Evolutionary conservation across 371 early-diverging fungal genomes (phyloP).

Genomic region (Phascolomyces articulosus): DNA sequence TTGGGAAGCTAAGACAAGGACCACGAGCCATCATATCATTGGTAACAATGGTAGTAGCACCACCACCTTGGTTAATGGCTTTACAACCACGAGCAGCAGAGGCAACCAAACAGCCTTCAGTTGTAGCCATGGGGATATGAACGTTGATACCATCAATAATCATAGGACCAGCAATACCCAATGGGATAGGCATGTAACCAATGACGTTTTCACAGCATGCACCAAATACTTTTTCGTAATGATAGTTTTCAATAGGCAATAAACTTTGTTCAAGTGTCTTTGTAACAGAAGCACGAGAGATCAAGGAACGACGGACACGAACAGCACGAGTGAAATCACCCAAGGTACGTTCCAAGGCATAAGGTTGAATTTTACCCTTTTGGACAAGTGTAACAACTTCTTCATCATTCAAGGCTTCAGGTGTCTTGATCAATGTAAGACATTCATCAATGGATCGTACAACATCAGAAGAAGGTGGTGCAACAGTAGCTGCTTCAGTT

Average conservation of each 20-base stretch:
- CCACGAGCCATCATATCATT: constrained; percentile 96
- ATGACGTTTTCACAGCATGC: constrained; percentile 98
- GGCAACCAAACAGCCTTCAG: constrained; percentile 96
- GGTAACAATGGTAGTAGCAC: constrained; percentile 84
- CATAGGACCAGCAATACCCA: constrained; percentile 91
- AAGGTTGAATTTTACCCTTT: constrained; percentile 73
- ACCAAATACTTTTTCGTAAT: constrained; percentile 88
- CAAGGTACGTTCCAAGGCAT: constrained; percentile 85
- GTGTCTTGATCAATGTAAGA: constrained; percentile 54
- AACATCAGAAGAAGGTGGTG: constrained; percentile 22
- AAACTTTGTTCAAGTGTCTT: constrained; percentile 66
- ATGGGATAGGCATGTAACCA: constrained; percentile 93
- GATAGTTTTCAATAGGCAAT: constrained; percentile 83
- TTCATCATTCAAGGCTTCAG: constrained; percentile 61
- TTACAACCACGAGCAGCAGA: constrained; percentile 97
- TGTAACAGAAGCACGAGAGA: constrained; percentile 72
- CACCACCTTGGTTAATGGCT: constrained; percentile 90
- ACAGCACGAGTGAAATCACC: constrained; percentile 84
- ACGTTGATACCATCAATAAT: constrained; percentile 77
- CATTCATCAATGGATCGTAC: constrained; percentile 72
- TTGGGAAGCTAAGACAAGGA: constrained; percentile 88
- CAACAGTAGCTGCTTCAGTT: constrained; percentile 14
- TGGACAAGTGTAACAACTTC: constrained; percentile 79
- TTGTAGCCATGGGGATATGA: constrained; percentile 96
- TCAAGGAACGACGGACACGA: constrained; percentile 76